A percentile compares a stretch with the other conserved stretches of the same genome.
phyloP scores from a whole-genome alignment of 306 rosid species.

The Prunus mume region DNA sequence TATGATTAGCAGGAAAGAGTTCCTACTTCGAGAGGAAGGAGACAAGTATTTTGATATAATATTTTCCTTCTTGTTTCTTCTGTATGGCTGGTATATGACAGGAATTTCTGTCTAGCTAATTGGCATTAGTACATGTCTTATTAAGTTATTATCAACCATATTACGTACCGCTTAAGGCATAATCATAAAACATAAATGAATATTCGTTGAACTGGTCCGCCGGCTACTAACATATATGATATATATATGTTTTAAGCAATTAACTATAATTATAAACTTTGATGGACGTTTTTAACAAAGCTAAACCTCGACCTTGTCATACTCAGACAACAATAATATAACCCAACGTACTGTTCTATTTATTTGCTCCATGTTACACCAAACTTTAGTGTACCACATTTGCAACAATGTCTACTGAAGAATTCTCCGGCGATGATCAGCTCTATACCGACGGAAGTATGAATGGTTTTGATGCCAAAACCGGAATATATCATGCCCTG shows the following conservation, averaged over 20 bases:
- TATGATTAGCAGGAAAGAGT: too few relatives aligned
- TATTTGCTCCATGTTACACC: not conserved
- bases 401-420: conserved; percentile 12
- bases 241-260: not conserved
- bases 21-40: too few relatives aligned
- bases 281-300: conserved; percentile 7
- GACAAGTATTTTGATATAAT: too few relatives aligned
- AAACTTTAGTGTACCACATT: not conserved
- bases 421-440: conserved; percentile 16
- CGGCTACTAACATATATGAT: not conserved
- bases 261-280: not conserved
- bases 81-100: not conserved
- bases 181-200: not conserved
- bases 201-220: not conserved
- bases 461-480: conserved; percentile 49
- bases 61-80: not conserved
- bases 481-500: conserved; percentile 62
- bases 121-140: not conserved
- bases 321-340: not conserved
- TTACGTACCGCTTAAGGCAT: not conserved
- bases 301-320: conserved; percentile 6
- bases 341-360: not conserved
- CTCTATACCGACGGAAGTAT: conserved; percentile 9
- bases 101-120: not conserved
- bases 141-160: not conserved